Evolutionary conservation across 768 basidiomycete species (phyloP).

Genomic region (Coprinellus micaceus): DNA sequence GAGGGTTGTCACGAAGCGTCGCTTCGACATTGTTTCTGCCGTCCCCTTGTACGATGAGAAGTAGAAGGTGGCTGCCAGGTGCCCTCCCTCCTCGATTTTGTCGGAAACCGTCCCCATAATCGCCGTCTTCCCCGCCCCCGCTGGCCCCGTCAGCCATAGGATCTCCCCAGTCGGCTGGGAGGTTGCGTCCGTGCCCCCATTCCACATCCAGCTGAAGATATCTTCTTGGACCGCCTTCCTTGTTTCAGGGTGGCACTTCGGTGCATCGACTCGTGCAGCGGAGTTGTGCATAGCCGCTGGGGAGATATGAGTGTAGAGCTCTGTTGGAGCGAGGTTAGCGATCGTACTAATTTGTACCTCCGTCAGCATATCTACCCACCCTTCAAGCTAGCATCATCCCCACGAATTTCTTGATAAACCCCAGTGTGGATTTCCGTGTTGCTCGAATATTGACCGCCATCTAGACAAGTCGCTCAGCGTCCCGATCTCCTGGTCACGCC

Average conservation of each 20-base stretch:
- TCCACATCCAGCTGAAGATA: neutral
- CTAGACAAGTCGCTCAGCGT: too few relatives aligned
- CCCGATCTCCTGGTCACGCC: too few relatives aligned
- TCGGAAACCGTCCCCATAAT: neutral
- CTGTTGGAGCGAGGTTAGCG: too few relatives aligned
- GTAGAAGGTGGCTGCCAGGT: constrained; percentile 2
- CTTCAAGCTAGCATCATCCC: too few relatives aligned
- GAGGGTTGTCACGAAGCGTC: neutral
- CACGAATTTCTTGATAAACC: too few relatives aligned
- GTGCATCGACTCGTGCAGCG: neutral
- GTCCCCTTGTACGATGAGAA: neutral
- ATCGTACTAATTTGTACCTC: too few relatives aligned
- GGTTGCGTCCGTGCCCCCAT: neutral
- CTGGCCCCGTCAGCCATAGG: constrained; percentile 3
- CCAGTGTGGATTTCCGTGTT: too few relatives aligned
- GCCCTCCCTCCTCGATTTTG: neutral
- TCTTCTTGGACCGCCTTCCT: neutral
- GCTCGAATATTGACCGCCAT: too few relatives aligned
- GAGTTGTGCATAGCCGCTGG: neutral
- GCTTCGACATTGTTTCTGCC: neutral
- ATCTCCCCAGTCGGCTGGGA: neutral
- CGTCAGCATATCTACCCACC: too few relatives aligned
- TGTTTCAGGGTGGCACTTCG: neutral
- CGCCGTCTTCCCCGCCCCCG: constrained; percentile 4
- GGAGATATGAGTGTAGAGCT: neutral